Conservation (phyloP, 768 basidiomycete genomes). For the Phlebiopsis flavidoalba region DNA sequence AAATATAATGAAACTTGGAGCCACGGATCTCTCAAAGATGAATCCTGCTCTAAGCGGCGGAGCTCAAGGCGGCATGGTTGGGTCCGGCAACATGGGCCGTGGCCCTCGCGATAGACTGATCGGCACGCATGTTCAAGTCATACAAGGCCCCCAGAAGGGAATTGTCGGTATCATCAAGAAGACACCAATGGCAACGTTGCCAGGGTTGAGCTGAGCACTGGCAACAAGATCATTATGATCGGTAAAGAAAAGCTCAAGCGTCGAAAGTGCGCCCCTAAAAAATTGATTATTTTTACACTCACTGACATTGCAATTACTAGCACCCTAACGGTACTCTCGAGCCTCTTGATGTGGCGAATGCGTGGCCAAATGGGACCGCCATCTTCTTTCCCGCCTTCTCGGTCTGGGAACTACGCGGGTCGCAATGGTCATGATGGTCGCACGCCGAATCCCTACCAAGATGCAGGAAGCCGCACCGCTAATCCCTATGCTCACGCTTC, state of each 20-base stretch:
- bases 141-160: slow-evolving; percentile 88
- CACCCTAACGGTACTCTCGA: slow-evolving; percentile 51
- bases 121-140: slow-evolving; percentile 70
- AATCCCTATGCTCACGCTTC: slow-evolving; percentile 44
- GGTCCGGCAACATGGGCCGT: slow-evolving; percentile 70
- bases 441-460: slow-evolving; percentile 57
- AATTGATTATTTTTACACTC: neutral
- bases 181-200: slow-evolving; percentile 87
- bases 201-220: slow-evolving; percentile 86
- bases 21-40: slow-evolving; percentile 84
- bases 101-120: slow-evolving; percentile 82
- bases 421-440: slow-evolving; percentile 21
- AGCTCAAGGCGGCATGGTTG: slow-evolving; percentile 71
- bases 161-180: slow-evolving; percentile 89
- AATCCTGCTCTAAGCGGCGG: slow-evolving; percentile 70
- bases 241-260: slow-evolving; percentile 75
- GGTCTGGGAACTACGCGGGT: neutral
- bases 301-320: slow-evolving; percentile 27
- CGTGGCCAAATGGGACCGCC: slow-evolving; percentile 31
- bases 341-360: slow-evolving; percentile 33
- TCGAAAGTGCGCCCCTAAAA: slow-evolving; percentile 42
- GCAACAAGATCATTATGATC: slow-evolving; percentile 85
- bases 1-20: slow-evolving; percentile 51
- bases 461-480: slow-evolving; percentile 38
- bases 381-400: slow-evolving; percentile 10